Conservation (phyloP, 345 rosid species). For the Salix suchowensis region DNA sequence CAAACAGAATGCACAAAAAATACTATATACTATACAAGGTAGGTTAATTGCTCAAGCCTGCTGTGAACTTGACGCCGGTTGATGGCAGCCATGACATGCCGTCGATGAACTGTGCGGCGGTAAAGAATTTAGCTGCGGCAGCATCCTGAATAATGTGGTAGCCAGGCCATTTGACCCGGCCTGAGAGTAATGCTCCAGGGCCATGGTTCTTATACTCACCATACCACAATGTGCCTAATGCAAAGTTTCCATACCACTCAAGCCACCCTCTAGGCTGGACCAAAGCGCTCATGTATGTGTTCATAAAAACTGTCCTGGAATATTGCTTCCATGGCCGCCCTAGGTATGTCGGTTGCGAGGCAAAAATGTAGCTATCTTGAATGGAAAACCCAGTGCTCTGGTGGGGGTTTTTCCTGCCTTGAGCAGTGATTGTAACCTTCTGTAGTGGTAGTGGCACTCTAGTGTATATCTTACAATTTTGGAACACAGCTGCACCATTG, state of each 20-base stretch:
- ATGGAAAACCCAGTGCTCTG: conserved; percentile 27
- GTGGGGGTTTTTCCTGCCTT: conserved; percentile 23
- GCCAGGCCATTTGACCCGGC: conserved; percentile 25
- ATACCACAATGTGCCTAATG: conserved; percentile 21
- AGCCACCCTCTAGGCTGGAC: conserved; percentile 30
- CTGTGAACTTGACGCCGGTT: conserved; percentile 17
- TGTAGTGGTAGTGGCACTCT: conserved; percentile 24
- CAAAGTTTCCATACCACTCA: conserved; percentile 28
- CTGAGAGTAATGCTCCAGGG: conserved; percentile 14
- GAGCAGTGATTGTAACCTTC: conserved; percentile 28
- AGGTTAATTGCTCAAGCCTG: conserved; percentile 17
- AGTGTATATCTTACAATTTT: conserved; percentile 23
- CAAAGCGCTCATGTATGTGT: conserved; percentile 20
- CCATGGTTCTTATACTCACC: conserved; percentile 28
- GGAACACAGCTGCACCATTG: conserved; percentile 31
- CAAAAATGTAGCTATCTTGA: conserved; percentile 23
- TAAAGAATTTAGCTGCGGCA: conserved; percentile 21
- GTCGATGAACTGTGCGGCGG: conserved; percentile 14
- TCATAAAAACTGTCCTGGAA: conserved; percentile 26
- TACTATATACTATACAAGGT: neutral
- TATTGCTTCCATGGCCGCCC: conserved; percentile 30
- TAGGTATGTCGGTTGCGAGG: conserved; percentile 21
- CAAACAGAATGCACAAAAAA: neutral
- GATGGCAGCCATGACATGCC: conserved; percentile 28
- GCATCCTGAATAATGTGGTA: conserved; percentile 21